Evolutionary conservation across 2,329 filamentous ascomycete genomes (phyloP).

Genomic region (Neospermospora avenae): DNA sequence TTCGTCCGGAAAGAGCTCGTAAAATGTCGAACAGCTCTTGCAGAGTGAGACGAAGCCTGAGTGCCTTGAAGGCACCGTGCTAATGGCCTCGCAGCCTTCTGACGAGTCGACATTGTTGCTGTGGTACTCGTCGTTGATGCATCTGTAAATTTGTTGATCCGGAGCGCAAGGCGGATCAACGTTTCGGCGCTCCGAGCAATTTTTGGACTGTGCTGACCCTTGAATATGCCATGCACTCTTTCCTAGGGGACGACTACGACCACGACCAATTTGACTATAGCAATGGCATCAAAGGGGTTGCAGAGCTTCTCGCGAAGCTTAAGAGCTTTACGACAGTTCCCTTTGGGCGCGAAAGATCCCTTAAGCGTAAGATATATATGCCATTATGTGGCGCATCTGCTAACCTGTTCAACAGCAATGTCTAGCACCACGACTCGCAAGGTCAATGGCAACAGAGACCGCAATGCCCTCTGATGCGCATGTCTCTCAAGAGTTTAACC

Average conservation of each 20-base stretch:
- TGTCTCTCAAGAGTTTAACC: slow-evolving; percentile 14
- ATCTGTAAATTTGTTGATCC: slow-evolving; percentile 27
- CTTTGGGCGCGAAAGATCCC: slow-evolving; percentile 36
- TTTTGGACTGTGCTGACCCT: slow-evolving; percentile 24
- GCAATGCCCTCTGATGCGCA: slow-evolving; percentile 32
- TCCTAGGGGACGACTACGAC: slow-evolving; percentile 15
- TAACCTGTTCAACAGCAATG: slow-evolving; percentile 40
- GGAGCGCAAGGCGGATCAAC: slow-evolving; percentile 15
- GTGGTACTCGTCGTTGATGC: slow-evolving; percentile 22
- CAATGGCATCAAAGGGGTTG: slow-evolving; percentile 35
- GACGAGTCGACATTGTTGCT: slow-evolving; percentile 54
- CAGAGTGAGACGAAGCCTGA: slow-evolving; percentile 29
- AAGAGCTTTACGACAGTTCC: slow-evolving; percentile 25
- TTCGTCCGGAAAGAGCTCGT: slow-evolving; percentile 38
- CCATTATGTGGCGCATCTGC: neutral
- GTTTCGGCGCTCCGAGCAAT: slow-evolving; percentile 21
- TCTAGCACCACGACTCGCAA: slow-evolving; percentile 38
- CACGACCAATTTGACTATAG: slow-evolving; percentile 13
- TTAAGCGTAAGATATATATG: slow-evolving; percentile 35
- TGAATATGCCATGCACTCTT: slow-evolving; percentile 16
- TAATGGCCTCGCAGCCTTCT: slow-evolving; percentile 56
- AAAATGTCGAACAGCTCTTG: slow-evolving; percentile 29
- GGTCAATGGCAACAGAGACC: slow-evolving; percentile 49
- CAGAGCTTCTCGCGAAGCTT: slow-evolving; percentile 32
- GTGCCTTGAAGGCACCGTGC: slow-evolving; percentile 49